Base-by-base conservation (phyloP, 2,329 filamentous ascomycete genomes). In the Penicillium sp. region DNA sequence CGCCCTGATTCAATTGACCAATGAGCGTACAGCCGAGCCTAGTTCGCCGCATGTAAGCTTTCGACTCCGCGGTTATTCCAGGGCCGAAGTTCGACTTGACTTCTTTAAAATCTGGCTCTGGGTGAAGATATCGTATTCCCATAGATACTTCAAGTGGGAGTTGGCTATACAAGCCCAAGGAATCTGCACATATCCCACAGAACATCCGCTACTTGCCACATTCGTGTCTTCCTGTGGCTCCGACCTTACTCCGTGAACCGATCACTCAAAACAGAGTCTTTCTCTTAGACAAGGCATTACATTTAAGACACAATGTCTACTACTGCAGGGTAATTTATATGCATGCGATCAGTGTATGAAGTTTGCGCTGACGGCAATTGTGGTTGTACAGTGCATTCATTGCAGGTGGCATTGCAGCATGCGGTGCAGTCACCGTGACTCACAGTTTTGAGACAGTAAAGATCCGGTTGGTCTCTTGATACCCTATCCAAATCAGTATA, bases 361-460 rank as follows among this genome's bases (percentile, higher is more conserved):
- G 23, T 42, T n/a, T 56, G 38, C n/a, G 51, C 61, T 64, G 41
- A 64, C 41, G 2, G 30, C 13, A 42, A n/a, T 26, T 42, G 14
- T 43, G 38, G 7, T 50, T 45, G 13, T 43, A 49, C 49, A 84
- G 92, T 63, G 90, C 91, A 58, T 99, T 99, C 80, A 85, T 97
- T 68, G 93, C 94, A 53, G 94, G 94, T 72, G 94, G 94, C 71
- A 89, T 99, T 70, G 94, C 94, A 70, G 94, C 94, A 62, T 97
- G 93, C 77, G 94, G 94, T 70, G 94, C 94, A 61, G 94, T 99
- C 54, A 97, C 93, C 38, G 92, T 95, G 62, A 97, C 94, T 47
- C 94, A 99, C 76, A 92, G 92, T 53, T 97, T 97, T 78, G 94
- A 99, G 78, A 97, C 93, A 11, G 91, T 99, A 73, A 99, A 99